Base-by-base conservation (phyloP, 352 stramenopile genomes). In the Globisporangium barbulae region DNA sequence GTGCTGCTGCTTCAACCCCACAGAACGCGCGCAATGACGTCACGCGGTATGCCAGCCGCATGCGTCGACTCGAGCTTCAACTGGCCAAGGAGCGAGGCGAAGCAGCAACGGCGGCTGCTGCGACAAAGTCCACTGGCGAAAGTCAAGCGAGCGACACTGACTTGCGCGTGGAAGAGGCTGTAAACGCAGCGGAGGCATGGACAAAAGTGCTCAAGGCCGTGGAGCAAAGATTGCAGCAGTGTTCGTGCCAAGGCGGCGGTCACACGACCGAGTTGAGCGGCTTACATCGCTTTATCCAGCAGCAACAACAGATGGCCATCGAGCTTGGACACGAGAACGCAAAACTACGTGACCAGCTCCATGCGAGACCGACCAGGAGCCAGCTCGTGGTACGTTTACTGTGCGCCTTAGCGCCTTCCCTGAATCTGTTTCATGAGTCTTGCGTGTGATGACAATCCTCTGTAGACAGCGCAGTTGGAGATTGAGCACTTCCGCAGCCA, bases 1-100 rank as follows among this genome's bases (percentile, higher is more conserved):
- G 13, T 31, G 25, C 7, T 33, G 19, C 9, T 64, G 21, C 8
- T 25, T 2, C 19, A 12, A n/a, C 4, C 33, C 37, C 25, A 39
- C 33, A 78, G 72, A 66, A 55, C 21, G 65, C 65, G 1, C 66
- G 54, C 50, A 69, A 75, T 30, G 69, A 76, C 37, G 58, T 69
- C 54, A 73, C 59, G 28, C 57, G 62, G 13, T 73, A 68, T 41
- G 69, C 63, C 10, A 67, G 68, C 28, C 68, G 62, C 21, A 61
- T 75, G 19, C 54, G 65, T 21, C 65, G 44, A 0, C 63, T 78
- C 9, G 53, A 74, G 53, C 68, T 59, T 33, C 64, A 73, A 48
- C 60, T 69, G 37, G 48, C 64, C 30, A 49, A 47, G 19, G 52
- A 68, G 37, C 59, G 31, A 5, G 37, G 19, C 52, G 30, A 61